Base-by-base conservation (phyloP, 345 rosid genomes). In the Camelina sativa region DNA sequence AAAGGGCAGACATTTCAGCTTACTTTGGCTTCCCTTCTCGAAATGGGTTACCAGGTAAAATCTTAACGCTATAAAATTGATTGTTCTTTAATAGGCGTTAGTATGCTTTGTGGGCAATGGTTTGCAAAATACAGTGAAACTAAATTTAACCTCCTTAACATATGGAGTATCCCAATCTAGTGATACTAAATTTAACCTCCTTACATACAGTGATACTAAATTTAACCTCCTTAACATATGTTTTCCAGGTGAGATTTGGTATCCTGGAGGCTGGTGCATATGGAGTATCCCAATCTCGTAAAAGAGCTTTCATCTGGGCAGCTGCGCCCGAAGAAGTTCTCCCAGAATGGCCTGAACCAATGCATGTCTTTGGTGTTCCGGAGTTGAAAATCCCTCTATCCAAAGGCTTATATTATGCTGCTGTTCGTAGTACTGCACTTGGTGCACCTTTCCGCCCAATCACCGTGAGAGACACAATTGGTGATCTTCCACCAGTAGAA, bases 331-430 rank as follows among this genome's bases (percentile, higher is more conserved):
- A 83, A 9, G 95, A 85, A 74, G 60, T 77, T 35, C 93, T 94
- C 34, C 98, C 98, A 5, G 97, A 94, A 72, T 94, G 98, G 97
- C 98, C 98, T 8, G 98, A 94, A 80, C 96, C 98, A 37, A 91
- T 94, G 97, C 93, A 91, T 66, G 97, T 94, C 47, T 94, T 94
- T 74, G 71, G 82, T 55, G 86, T 61, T 52, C 87, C 95, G 0
- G 83, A 87, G 79, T 71, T 91, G 74, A 94, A 86, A 67, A 72
- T 94, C 63, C 44, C 83, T 1, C 65, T 91, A 65, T 69, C 96
- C 1, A 57, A 50, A 38, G 82, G 86, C 65, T 55, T 72, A 41
- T 82, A 77, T 4, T 88, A 87, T 74, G 88, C 96, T 75, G 97
- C 96, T 54, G 95, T 79, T 72, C 82, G 80, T 63, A 94, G 96